Evolutionary conservation across 2,329 filamentous ascomycete species (phyloP).

Genomic region (Hirsutella rhossiliensis): DNA sequence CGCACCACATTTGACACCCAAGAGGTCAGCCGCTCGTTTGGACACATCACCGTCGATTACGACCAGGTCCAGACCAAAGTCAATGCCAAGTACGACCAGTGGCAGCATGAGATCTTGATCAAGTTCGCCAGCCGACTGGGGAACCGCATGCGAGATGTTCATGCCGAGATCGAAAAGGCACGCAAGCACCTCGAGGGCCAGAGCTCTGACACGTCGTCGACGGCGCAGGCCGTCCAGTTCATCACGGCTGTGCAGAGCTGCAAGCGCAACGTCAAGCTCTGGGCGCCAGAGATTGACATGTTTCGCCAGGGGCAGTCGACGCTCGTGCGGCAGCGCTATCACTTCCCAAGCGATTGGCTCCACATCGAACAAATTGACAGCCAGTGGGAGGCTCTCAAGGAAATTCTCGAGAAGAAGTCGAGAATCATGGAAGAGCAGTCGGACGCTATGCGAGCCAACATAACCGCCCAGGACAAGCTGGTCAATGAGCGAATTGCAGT

Average conservation of each 20-base stretch:
- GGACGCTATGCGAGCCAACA: slow-evolving; percentile 89
- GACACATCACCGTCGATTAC: slow-evolving; percentile 91
- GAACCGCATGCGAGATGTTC: slow-evolving; percentile 82
- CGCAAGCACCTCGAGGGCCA: slow-evolving; percentile 84
- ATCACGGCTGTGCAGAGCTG: slow-evolving; percentile 97
- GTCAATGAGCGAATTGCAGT: slow-evolving; percentile 81
- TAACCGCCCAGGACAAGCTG: slow-evolving; percentile 83
- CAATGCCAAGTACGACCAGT: slow-evolving; percentile 98
- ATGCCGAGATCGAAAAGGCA: slow-evolving; percentile 82
- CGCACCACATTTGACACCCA: slow-evolving; percentile 95
- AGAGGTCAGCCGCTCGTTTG: slow-evolving; percentile 84
- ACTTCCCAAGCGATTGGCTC: slow-evolving; percentile 88
- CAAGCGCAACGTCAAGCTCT: slow-evolving; percentile 83
- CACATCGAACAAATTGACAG: slow-evolving; percentile 93
- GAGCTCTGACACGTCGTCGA: slow-evolving; percentile 86
- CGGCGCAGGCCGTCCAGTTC: slow-evolving; percentile 92
- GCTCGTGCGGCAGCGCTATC: slow-evolving; percentile 80
- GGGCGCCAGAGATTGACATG: slow-evolving; percentile 91
- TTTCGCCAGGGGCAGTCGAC: slow-evolving; percentile 95
- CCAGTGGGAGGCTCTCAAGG: slow-evolving; percentile 88
- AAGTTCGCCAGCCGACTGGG: slow-evolving; percentile 88
- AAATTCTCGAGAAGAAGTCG: slow-evolving; percentile 81
- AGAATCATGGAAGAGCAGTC: slow-evolving; percentile 96
- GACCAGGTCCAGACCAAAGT: slow-evolving; percentile 98
- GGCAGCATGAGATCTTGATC: slow-evolving; percentile 92